Conservation (phyloP, 306 rosid genomes). For the Astragalus membranaceus region DNA sequence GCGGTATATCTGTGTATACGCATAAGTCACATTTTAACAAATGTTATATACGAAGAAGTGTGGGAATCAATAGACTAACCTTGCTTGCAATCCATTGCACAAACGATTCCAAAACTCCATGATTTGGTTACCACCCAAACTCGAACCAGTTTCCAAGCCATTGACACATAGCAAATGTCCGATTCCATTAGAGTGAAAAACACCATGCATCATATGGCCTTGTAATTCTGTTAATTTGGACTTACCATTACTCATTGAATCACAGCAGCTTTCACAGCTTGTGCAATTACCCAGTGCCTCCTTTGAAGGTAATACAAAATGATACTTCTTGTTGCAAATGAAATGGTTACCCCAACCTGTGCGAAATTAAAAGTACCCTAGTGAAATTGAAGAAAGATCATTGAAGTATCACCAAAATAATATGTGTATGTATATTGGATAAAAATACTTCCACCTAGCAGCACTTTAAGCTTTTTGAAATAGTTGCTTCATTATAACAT, state of each 20-base stretch:
- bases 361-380: neutral
- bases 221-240: constrained; percentile 39
- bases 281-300: constrained; percentile 45
- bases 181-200: constrained; percentile 80
- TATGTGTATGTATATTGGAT: neutral
- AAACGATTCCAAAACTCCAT: constrained; percentile 83
- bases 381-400: neutral
- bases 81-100: constrained; percentile 59
- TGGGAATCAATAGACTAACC: constrained; percentile 27
- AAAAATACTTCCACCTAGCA: neutral
- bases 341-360: constrained; percentile 81
- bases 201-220: constrained; percentile 79
- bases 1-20: no score
- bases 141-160: constrained; percentile 69
- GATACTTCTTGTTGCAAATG: constrained; percentile 84
- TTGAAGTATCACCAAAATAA: neutral
- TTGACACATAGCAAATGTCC: constrained; percentile 78
- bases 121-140: constrained; percentile 54
- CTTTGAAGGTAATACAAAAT: constrained; percentile 75
- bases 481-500: no score
- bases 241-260: constrained; percentile 32
- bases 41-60: neutral
- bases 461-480: no score
- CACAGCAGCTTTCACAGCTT: constrained; percentile 31
- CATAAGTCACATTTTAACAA: neutral